Percentiles rank a stretch among this genome's conserved stretches.
Conservation (phyloP, 805 yeast genomes). For the Saccharomycopsis fibuligera region DNA sequence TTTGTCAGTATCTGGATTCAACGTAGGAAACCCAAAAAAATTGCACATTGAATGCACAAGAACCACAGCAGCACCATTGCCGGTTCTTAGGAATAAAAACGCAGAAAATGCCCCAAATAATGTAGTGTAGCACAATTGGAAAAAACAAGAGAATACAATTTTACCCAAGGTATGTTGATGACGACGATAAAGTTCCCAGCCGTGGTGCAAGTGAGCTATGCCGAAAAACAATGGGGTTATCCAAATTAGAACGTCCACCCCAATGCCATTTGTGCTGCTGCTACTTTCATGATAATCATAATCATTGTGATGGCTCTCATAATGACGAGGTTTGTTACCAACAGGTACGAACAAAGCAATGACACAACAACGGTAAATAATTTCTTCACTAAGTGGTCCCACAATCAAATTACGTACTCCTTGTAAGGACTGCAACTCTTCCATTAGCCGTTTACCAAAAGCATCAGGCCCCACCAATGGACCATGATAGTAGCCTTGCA, state of each 20-base stretch:
- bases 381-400: slow-evolving; percentile 78
- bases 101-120: slow-evolving; percentile 67
- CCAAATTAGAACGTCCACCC: slow-evolving; percentile 26
- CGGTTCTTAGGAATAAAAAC: slow-evolving; percentile 44
- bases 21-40: slow-evolving; percentile 57
- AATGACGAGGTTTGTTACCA: no score
- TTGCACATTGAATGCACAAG: slow-evolving; percentile 65
- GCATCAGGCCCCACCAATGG: slow-evolving; percentile 1
- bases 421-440: slow-evolving; percentile 27
- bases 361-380: slow-evolving; percentile 53
- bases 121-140: slow-evolving; percentile 62
- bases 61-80: slow-evolving; percentile 50
- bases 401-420: slow-evolving; percentile 53
- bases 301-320: no score
- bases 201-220: slow-evolving; percentile 76
- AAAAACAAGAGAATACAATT: slow-evolving; percentile 33
- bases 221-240: slow-evolving; percentile 65
- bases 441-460: slow-evolving; percentile 4
- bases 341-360: slow-evolving; percentile 29
- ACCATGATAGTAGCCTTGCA: slow-evolving; percentile 2
- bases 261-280: slow-evolving; percentile 7
- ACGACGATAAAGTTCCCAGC: slow-evolving; percentile 36
- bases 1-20: slow-evolving; percentile 19
- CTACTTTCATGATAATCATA: no score
- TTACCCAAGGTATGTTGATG: slow-evolving; percentile 26